Evolutionary conservation across 1,139 yeast species (phyloP), one percentile per base, ranked within the genome.

Genomic region (Trichomonascaceae sp.): DNA sequence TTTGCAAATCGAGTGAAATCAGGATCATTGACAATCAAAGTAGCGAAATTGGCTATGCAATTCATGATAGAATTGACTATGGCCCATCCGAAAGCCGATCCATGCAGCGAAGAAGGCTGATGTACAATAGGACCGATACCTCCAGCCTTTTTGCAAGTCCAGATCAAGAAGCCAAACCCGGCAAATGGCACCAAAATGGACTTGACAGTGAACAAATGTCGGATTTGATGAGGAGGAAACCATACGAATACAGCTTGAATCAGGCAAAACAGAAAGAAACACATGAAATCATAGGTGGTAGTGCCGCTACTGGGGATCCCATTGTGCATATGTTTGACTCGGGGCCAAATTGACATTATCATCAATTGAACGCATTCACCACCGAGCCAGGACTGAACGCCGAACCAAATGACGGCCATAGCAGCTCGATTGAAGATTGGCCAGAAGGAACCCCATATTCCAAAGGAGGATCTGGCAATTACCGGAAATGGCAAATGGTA

Each of bases 1-100:
- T 77, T 79, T 9, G 96, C 85, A 69, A 89, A 86, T 69, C 96
- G 82, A 20, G 96, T 78, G 70, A 88, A 89, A 77, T 90, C 97
- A 0, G 96, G 96, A 18, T 95, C 86, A 70, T 90, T 90, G 59
- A 86, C 81, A 64, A 88, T 85, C 65, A 90, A 77, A 7, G 96
- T 87, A 6, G 96, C 95, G 65, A 89, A 89, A 71, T 87, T 87
- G 27, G 95, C 89, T 61, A 90, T 74, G 52, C 90, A 78, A 67
- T 85, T 84, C 89, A 89, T 85, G 45, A 84, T 74, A n/a, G 90
- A 80, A 63, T 80, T 79, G 55, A 90, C 79, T 69, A 88, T 87
- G 1, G 87, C 87, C 96, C 96, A 90, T 36, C 83, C 91, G 55
- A 85, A 77, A 0, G 71, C 83, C 2, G 84, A 74, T 18, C 91